These are phyloP conservation scores for Endothia cerciana DNA, from an alignment of 2,329 filamentous ascomycete species.

Conservation along the genomic window DNA sequence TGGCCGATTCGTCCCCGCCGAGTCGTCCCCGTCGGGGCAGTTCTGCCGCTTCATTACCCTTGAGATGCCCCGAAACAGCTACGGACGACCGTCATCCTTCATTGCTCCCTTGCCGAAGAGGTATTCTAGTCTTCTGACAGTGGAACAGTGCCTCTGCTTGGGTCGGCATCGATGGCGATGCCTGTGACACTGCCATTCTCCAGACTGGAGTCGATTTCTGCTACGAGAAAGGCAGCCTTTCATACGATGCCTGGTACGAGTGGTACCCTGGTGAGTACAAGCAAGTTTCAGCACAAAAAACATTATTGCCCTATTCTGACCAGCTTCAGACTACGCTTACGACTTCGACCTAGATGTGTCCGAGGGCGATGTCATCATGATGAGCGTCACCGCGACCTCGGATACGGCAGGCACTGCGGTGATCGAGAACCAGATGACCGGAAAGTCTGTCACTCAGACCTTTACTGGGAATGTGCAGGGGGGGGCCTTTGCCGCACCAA, in stretches of 20 bases:
- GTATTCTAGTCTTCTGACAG: not conserved
- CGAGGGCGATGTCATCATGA: constrained; percentile 25
- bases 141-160: constrained; percentile 50
- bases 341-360: constrained; percentile 16
- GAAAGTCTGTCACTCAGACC: constrained; percentile 52
- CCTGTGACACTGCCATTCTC: constrained; percentile 53
- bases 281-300: too few species aligned
- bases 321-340: constrained; percentile 44
- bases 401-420: constrained; percentile 45
- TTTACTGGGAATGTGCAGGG: constrained; percentile 42
- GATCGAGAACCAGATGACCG: constrained; percentile 54
- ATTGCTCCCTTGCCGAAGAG: not conserved
- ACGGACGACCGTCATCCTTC: too few species aligned
- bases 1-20: too few species aligned
- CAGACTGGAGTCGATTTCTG: constrained; percentile 62
- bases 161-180: constrained; percentile 58
- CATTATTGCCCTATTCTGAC: not conserved
- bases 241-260: constrained; percentile 58
- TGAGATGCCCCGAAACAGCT: too few species aligned
- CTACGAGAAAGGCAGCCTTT: constrained; percentile 43
- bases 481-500: constrained; percentile 42
- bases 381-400: constrained; percentile 40
- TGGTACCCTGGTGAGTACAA: constrained; percentile 50
- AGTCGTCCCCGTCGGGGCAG: not conserved
- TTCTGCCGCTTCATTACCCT: too few species aligned